Base-by-base conservation (phyloP, 2,329 filamentous ascomycete species). In the Claviceps digitariae region DNA sequence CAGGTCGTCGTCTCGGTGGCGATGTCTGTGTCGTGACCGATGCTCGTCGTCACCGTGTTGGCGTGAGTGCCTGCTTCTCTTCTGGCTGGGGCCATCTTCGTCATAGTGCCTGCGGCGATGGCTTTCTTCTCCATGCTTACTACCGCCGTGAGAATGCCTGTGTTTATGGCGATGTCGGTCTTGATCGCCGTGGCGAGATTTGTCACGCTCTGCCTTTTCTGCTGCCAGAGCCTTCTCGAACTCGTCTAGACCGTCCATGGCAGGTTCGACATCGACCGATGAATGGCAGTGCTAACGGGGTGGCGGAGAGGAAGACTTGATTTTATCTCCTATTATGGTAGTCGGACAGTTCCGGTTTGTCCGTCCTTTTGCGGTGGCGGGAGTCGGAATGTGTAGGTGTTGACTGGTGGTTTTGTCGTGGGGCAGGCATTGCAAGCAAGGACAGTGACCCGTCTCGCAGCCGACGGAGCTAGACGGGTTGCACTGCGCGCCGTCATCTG, bases 171-270 rank as follows among this genome's bases (percentile, higher is more conserved):
- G 63, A 34, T 65, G 68, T 55, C 71, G 70, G 40, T 71, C 69
- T 29, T 74, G 74, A 46, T 72, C 69, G 41, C 72, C 67, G 45
- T 70, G 68, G 55, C 76, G 75, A 41, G 65, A 64, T 6, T 69
- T 69, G 45, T 80, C 74, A 52, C 77, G 73, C 48, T 73, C 69
- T 0, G 72, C 71, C 63, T 82, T 84, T 58, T 80, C 82, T 46
- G 82, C 77, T 1, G 83, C 85, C 13, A 94, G 74, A 27, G 82
- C 74, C 64, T 84, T 87, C 67, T 94, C 89, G 55, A 94, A 94
- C 54, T 90, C 87, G 49, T 77, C 77, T 10, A 80, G 69, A n/a
- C 75, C 70, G 57, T 77, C 74, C 76, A 78, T 79, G 52, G 36
- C 36, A 23, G 40, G 2, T 43, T 62, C 64, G 49, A 86, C 84